phyloP scores from a whole-genome alignment of 176 grass and related monocot genomes.

The Oryza punctata region DNA sequence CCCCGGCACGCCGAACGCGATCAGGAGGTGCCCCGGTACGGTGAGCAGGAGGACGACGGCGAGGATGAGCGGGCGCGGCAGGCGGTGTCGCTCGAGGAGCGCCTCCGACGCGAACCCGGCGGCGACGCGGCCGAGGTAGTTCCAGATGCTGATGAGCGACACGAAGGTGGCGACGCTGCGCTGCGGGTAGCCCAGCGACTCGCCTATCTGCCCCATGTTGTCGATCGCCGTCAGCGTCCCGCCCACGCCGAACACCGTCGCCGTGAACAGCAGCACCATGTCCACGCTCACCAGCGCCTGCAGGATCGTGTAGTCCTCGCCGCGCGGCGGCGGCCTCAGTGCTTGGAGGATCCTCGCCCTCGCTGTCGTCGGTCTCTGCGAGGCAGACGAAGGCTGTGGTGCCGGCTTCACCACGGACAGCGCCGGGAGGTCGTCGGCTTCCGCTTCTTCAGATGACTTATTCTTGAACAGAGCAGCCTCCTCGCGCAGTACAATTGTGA shows the following conservation, averaged over 20 bases:
- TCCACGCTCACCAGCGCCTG: slow-evolving; percentile 75
- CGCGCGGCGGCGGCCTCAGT: slow-evolving; percentile 44
- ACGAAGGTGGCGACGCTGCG: slow-evolving; percentile 46
- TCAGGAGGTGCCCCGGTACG: slow-evolving; percentile 35
- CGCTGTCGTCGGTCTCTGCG: not conserved
- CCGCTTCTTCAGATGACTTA: not conserved
- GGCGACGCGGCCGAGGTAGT: slow-evolving; percentile 30
- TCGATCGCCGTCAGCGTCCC: slow-evolving; percentile 62
- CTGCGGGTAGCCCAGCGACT: slow-evolving; percentile 53
- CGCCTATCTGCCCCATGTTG: slow-evolving; percentile 72
- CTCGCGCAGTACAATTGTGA: slow-evolving; percentile 15
- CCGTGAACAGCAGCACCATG: slow-evolving; percentile 70
- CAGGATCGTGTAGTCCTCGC: slow-evolving; percentile 80
- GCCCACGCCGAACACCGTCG: slow-evolving; percentile 50
- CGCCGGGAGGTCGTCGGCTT: not conserved
- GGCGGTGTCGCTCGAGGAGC: not conserved
- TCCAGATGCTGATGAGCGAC: slow-evolving; percentile 38
- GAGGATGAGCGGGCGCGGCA: slow-evolving; percentile 44
- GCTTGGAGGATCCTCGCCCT: no score
- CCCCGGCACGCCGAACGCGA: slow-evolving; percentile 41
- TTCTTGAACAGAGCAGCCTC: not conserved
- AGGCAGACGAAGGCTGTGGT: no score
- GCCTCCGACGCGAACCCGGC: slow-evolving; percentile 9
- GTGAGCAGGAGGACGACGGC: slow-evolving; percentile 34
- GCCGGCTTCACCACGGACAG: not conserved